Evolutionary conservation across 192 early-diverging fungal species (phyloP), one percentile per base, ranked within the genome.

Genomic region (Coemansia sp.): DNA sequence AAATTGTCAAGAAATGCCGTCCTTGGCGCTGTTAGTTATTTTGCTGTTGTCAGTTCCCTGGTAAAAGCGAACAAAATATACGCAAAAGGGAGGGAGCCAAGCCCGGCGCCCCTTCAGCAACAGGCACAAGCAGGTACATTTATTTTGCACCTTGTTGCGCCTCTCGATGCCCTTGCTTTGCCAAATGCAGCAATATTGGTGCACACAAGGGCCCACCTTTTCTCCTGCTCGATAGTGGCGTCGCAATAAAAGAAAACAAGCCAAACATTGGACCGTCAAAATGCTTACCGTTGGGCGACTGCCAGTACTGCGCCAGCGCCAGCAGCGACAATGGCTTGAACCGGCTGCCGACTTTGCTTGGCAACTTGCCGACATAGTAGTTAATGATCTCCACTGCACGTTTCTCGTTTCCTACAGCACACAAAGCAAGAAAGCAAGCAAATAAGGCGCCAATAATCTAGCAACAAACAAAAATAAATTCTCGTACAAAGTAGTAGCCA

Each of bases 341-440:
- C 59, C 41, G 38, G 14, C 19, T 60, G 11, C 80, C 80, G 8
- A 83, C 43, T 41, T 66, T 51, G n/a, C 32, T 29, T 6, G 70
- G 71, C 53, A 83, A 60, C 62, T 60, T 64, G 53, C 80, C 80
- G 0, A 83, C 80, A 20, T 83, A 83, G 37, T 62, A 83, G 63
- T 83, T 83, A 19, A 83, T 76, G n/a, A 83, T 36, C 60, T 83
- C 75, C 40, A 83, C 80, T 8, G 80, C 80, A 39, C 60, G 67
- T 39, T 59, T 46, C 42, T 83, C 80, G 54, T 74, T 60, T 4
- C 77, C 77, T 80, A 80, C 60, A 68, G n/a, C 57, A 40, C 14
- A 58, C 32, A 54, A 56, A 39, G 2, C 6, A 12, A 56, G 22
- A 25, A 59, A 12, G 15, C 11, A 42, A 41, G 19, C 37, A 40